phyloP scores from a whole-genome alignment of 768 basidiomycete genomes.

The Boletus patriciae region DNA sequence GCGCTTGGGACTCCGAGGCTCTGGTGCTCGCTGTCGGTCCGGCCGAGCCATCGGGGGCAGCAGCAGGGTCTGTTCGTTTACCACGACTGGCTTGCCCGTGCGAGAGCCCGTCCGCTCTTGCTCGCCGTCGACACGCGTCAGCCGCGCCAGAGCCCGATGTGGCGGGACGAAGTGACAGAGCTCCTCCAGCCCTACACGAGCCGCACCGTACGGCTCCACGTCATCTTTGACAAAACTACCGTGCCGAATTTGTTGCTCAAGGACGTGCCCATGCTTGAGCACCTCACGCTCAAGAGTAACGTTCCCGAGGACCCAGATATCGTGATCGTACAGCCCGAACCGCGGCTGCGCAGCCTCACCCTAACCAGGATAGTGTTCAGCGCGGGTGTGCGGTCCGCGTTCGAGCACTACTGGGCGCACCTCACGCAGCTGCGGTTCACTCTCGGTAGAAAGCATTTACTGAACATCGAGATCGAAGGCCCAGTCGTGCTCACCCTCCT shows the following conservation, averaged over 20 bases:
- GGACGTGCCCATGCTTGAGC: constrained; percentile 19
- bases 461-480: neutral
- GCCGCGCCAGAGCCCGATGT: constrained; percentile 17
- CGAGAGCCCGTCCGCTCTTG: constrained; percentile 19
- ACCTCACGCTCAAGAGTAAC: constrained; percentile 7
- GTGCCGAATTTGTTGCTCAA: constrained; percentile 15
- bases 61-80: constrained; percentile 17
- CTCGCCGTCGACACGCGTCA: constrained; percentile 19
- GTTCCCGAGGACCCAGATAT: too few relatives aligned
- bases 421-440: too few relatives aligned
- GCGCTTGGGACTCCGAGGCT: constrained; percentile 42
- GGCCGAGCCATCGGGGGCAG: constrained; percentile 2
- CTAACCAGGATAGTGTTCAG: too few relatives aligned
- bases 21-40: constrained; percentile 45
- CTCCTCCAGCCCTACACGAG: constrained; percentile 21
- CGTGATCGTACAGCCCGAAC: too few relatives aligned
- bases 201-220: constrained; percentile 9
- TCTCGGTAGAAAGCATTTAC: too few relatives aligned
- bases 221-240: constrained; percentile 14
- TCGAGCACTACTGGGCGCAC: too few relatives aligned
- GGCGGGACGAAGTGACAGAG: constrained; percentile 23
- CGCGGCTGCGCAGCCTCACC: too few relatives aligned
- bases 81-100: constrained; percentile 22
- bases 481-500: constrained; percentile 15
- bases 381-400: too few relatives aligned